Evolutionary conservation across 2,329 filamentous ascomycete genomes (phyloP), one percentile per base, ranked within the genome.

Genomic region (Clarireedia sp.): DNA sequence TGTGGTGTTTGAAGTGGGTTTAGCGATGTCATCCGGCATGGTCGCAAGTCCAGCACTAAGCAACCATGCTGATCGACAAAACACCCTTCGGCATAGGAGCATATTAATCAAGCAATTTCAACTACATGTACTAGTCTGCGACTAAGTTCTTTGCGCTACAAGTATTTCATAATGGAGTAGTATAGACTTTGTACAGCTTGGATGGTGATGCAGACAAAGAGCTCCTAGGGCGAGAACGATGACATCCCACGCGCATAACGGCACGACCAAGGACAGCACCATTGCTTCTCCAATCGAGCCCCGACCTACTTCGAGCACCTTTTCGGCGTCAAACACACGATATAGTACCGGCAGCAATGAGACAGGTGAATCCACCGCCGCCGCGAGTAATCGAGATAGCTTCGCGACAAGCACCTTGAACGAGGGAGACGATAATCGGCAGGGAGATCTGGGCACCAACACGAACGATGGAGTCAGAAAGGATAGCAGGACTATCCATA

Each of bases 361-460:
- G 45, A 71, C 70, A 8, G 74, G 73, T 59, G 75, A 76, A 62
- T 72, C 76, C 53, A 78, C 73, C 59, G 66, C 64, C 14, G 60
- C 67, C n/a, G 68, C 64, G 3, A 71, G 70, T 56, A 60, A 66
- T 29, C 58, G 61, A 52, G 60, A 62, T 50, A 65, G 61, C 45
- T 48, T 59, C 26, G 57, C 54, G 23, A 57, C 55, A 14, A 56
- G 45, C 50, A 48, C 37, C 33, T 16, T 52, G 23, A 52, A 46
- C 33, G 55, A 55, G 24, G 57, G 48, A 8, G 43, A n/a, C 17
- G 51, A 23, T 33, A 40, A 58, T 26, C 51, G 54, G 21, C 48
- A 44, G 7, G 51, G 24, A 17, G 48, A 29, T 6, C 23, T 59
- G 21, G 57, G 59, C 51, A 26, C 21, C 7, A 21, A 21, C 23